Evolutionary conservation across 2,329 filamentous ascomycete genomes (phyloP).

Genomic region (Calonectria henricotiae): DNA sequence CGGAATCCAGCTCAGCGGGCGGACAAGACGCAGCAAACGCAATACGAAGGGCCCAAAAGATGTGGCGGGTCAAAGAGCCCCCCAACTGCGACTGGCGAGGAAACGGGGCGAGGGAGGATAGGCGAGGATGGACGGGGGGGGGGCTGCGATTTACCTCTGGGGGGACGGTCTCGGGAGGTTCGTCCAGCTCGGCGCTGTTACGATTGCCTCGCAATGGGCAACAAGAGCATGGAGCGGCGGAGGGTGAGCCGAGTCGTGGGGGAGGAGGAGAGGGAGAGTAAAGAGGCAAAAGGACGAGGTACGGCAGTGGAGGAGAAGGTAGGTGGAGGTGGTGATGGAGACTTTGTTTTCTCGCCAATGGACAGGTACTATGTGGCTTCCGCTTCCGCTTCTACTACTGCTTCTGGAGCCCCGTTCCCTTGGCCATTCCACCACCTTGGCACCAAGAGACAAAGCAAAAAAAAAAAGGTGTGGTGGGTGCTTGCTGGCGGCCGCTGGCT

Average conservation of each 20-base stretch:
- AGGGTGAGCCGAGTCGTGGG: conserved; percentile 47
- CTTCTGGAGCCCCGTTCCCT: conserved; percentile 29
- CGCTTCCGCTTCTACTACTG: conserved; percentile 26
- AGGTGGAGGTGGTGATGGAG: conserved; percentile 42
- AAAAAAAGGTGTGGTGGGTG: conserved; percentile 31
- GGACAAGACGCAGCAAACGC: conserved; percentile 33
- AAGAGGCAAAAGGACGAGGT: conserved; percentile 60
- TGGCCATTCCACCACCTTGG: conserved; percentile 22
- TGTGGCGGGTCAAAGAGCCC: conserved; percentile 43
- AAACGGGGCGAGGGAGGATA: conserved; percentile 44
- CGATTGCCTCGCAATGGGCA: conserved; percentile 62
- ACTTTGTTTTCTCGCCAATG: conserved; percentile 32
- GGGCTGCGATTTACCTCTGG: conserved; percentile 54
- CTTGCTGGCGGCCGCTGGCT: conserved; percentile 31
- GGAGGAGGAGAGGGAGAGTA: conserved; percentile 52
- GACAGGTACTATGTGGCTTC: conserved; percentile 56
- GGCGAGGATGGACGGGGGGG: conserved; percentile 29
- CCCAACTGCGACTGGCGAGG: conserved; percentile 42
- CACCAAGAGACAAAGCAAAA: conserved; percentile 18
- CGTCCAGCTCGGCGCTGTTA: conserved; percentile 59
- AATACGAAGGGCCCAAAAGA: conserved; percentile 46
- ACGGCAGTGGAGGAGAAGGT: conserved; percentile 58
- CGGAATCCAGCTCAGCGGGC: conserved; percentile 29
- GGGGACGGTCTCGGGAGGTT: conserved; percentile 51
- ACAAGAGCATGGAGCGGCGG: conserved; percentile 56